These are phyloP conservation scores for Nepenthes alata DNA, from an alignment of 179 eudicot species.

Conservation along the genomic window DNA sequence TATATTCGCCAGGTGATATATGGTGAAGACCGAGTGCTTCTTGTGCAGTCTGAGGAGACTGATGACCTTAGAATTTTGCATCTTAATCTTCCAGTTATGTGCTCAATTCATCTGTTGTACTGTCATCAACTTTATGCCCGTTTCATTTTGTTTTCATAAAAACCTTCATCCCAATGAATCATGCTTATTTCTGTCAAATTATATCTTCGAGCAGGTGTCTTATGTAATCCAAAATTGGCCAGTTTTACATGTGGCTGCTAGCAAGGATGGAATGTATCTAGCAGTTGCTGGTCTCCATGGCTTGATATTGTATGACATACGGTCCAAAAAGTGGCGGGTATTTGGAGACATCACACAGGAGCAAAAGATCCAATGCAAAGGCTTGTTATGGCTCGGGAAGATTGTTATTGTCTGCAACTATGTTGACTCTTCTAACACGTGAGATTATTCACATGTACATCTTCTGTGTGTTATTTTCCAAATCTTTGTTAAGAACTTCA, in stretches of 20 bases:
- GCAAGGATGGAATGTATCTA: conserved; percentile 80
- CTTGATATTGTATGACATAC: conserved; percentile 77
- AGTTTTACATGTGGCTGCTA: conserved; percentile 83
- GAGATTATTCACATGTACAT: conserved; percentile 22
- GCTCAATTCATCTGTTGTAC: conserved; percentile 7
- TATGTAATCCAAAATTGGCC: conserved; percentile 97
- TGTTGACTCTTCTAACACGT: conserved; percentile 64
- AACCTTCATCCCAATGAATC: neutral
- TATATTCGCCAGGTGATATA: conserved; percentile 78
- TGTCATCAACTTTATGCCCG: conserved; percentile 4
- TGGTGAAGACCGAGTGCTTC: conserved; percentile 91
- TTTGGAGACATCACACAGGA: conserved; percentile 96
- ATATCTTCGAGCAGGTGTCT: conserved; percentile 55
- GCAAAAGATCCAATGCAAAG: conserved; percentile 91
- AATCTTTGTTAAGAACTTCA: too few species aligned
- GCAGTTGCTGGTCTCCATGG: conserved; percentile 99
- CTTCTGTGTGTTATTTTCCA: conserved; percentile 2
- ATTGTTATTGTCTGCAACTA: conserved; percentile 94
- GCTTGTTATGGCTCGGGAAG: conserved; percentile 95
- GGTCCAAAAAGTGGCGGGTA: conserved; percentile 76
- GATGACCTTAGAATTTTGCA: conserved; percentile 95
- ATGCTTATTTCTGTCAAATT: conserved; percentile 14
- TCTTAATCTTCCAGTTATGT: conserved; percentile 93
- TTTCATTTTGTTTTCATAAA: conserved; percentile 4
- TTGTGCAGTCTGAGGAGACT: conserved; percentile 90